phyloP scores from a whole-genome alignment of 2,329 filamentous ascomycete species.

The Neonectria faginata region DNA sequence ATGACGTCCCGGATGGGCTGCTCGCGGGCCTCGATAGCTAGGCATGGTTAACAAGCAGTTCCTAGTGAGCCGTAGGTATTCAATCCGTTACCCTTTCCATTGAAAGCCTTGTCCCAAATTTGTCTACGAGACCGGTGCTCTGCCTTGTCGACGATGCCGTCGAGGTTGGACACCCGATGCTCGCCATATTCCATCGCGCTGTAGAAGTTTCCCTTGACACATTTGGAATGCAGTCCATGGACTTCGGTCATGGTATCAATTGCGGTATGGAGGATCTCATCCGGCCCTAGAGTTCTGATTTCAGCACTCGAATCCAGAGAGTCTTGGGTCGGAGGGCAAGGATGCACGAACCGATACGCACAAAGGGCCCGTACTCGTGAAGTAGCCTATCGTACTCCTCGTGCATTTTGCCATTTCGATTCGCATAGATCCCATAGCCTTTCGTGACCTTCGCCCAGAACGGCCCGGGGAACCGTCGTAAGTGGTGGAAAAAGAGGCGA shows the following conservation, averaged over 20 bases:
- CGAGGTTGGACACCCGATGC: constrained; percentile 38
- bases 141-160: constrained; percentile 35
- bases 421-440: neutral
- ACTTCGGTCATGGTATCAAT: constrained; percentile 18
- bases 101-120: constrained; percentile 44
- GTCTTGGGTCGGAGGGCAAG: neutral
- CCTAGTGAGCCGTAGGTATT: neutral
- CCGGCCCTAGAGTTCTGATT: neutral
- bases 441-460: neutral
- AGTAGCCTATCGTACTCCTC: constrained; percentile 4
- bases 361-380: constrained; percentile 1
- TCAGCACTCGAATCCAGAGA: neutral
- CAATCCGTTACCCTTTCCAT: constrained; percentile 29
- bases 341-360: constrained; percentile 3
- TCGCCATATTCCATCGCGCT: constrained; percentile 23
- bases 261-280: neutral
- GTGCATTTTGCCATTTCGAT: neutral
- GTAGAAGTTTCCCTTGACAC: constrained; percentile 37
- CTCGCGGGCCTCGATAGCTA: constrained; percentile 40
- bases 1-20: constrained; percentile 35
- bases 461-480: neutral
- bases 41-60: neutral
- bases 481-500: constrained; percentile 5
- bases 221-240: constrained; percentile 39
- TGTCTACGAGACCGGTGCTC: constrained; percentile 41